These are phyloP conservation scores for Calendula officinalis DNA, from an alignment of 129 eudicot species.

Conservation along the genomic window DNA sequence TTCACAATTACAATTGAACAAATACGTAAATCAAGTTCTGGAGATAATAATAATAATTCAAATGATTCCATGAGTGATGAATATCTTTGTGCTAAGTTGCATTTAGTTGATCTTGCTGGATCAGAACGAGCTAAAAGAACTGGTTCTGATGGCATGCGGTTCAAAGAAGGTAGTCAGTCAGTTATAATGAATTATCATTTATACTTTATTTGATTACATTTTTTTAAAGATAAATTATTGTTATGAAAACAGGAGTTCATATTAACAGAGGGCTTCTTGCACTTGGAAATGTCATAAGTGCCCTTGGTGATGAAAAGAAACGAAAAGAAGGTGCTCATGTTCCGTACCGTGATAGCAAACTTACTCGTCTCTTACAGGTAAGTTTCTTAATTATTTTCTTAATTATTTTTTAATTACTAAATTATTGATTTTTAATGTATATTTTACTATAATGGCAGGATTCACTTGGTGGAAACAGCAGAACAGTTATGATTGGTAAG, in stretches of 20 bases:
- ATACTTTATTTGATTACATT: no score
- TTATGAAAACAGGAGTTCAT: slow-evolving; percentile 73
- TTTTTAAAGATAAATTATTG: not conserved
- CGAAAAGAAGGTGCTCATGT: slow-evolving; percentile 97
- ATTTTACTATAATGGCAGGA: slow-evolving; percentile 52
- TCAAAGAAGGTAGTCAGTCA: slow-evolving; percentile 74
- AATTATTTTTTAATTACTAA: not conserved
- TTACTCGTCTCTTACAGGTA: slow-evolving; percentile 97
- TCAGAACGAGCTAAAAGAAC: slow-evolving; percentile 98
- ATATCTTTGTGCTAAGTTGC: slow-evolving; percentile 93
- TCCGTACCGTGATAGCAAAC: slow-evolving; percentile 97
- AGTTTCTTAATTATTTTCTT: not conserved
- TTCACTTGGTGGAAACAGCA: slow-evolving; percentile 99
- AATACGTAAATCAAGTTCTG: slow-evolving; percentile 69
- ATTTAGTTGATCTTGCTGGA: slow-evolving; percentile 99
- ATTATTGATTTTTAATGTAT: slow-evolving; percentile 3
- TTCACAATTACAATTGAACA: slow-evolving; percentile 96
- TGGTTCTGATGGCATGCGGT: slow-evolving; percentile 98
- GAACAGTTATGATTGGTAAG: slow-evolving; percentile 97
- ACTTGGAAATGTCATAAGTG: slow-evolving; percentile 97
- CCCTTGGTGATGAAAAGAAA: slow-evolving; percentile 98
- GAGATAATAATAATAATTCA: slow-evolving; percentile 38
- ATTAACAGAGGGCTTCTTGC: slow-evolving; percentile 98
- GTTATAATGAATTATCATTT: no score
- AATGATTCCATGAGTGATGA: slow-evolving; percentile 77